Conservation (phyloP, 768 basidiomycete species). For the Favolaschia claudopus region DNA sequence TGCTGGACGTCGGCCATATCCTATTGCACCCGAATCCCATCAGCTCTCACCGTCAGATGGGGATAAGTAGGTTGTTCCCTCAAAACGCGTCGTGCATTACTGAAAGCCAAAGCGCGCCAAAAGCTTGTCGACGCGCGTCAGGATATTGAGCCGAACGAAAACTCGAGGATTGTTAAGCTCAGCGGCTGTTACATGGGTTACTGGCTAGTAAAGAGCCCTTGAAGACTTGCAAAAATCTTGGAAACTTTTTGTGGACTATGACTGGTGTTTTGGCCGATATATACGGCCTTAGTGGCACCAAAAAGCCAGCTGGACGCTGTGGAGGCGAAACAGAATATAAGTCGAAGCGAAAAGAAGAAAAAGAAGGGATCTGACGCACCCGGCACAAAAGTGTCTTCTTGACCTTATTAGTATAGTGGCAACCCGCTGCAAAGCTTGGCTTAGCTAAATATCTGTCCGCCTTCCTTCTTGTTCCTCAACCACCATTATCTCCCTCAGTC, state of each 20-base stretch:
- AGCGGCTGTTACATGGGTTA: slow-evolving; percentile 13
- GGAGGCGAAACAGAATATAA: slow-evolving; percentile 23
- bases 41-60: no score
- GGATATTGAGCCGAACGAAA: slow-evolving; percentile 8
- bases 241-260: not conserved
- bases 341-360: slow-evolving; percentile 23
- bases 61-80: no score
- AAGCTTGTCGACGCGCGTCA: slow-evolving; percentile 14
- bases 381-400: no score
- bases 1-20: slow-evolving; percentile 28
- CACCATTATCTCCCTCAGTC: slow-evolving; percentile 26
- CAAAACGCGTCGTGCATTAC: no score
- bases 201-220: slow-evolving; percentile 1
- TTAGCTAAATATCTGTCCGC: slow-evolving; percentile 18
- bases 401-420: slow-evolving; percentile 17
- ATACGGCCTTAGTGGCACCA: slow-evolving; percentile 12
- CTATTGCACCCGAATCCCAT: no score
- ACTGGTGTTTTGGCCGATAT: slow-evolving; percentile 7
- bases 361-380: no score
- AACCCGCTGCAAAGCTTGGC: not conserved
- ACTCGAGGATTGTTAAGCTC: not conserved
- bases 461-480: slow-evolving; percentile 31
- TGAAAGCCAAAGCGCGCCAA: no score
- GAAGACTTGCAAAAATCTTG: not conserved
- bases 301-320: slow-evolving; percentile 22